Evolutionary conservation across 1,284 basidiomycete genomes (phyloP).

Genomic region (Pseudozyma flocculosa): DNA sequence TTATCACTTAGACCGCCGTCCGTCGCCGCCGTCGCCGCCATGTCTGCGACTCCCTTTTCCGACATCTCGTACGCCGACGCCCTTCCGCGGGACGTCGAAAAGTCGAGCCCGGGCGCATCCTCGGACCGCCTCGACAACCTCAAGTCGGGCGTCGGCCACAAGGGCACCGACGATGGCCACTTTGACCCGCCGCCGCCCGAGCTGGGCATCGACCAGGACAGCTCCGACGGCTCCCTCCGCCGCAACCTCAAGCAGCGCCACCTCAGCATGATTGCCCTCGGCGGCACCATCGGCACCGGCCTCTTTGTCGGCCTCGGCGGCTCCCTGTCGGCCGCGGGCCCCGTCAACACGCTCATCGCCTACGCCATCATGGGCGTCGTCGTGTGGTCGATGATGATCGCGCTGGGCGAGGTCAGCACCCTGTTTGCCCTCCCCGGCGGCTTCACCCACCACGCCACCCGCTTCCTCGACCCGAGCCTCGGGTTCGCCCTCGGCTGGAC

Average conservation of each 20-base stretch:
- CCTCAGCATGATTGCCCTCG: conserved; percentile 48
- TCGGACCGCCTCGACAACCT: background rate
- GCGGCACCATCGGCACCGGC: conserved; percentile 54
- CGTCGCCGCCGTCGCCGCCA: background rate
- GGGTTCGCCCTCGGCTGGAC: conserved; percentile 65
- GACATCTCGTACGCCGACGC: background rate
- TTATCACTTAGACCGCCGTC: background rate
- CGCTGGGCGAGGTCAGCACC: conserved; percentile 61
- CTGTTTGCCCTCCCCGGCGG: conserved; percentile 68
- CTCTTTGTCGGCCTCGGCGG: conserved; percentile 74
- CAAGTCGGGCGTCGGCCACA: background rate
- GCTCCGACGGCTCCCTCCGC: conserved; percentile 21
- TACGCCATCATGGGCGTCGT: conserved; percentile 56
- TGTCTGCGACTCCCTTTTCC: background rate
- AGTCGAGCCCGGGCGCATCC: background rate
- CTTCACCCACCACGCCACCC: conserved; percentile 75
- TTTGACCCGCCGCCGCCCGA: background rate
- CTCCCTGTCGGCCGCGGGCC: conserved; percentile 60
- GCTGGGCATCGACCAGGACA: conserved; percentile 23
- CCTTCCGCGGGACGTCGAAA: background rate
- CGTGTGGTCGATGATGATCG: conserved; percentile 57
- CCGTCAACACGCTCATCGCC: conserved; percentile 59
- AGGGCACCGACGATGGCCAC: background rate
- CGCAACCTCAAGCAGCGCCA: conserved; percentile 45
- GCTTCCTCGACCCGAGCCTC: conserved; percentile 76